These are phyloP conservation scores for Mucor ambiguus DNA, from an alignment of 371 early-diverging fungal genomes.

Conservation along the genomic window DNA sequence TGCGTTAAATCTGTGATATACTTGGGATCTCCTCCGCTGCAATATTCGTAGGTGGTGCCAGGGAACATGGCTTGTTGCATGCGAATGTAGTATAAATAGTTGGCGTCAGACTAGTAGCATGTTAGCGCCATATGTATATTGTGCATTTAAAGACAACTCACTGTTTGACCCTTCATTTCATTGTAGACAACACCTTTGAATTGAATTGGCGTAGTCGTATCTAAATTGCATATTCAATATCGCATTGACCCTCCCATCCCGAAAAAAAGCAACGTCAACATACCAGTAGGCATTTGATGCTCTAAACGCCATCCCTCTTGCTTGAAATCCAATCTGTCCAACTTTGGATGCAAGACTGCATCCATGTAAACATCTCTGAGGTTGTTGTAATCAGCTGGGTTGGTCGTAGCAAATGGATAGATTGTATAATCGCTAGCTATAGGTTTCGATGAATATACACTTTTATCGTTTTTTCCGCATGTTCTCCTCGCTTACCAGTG, in stretches of 20 bases:
- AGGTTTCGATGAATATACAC: neutral
- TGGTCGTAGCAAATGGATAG: conserved; percentile 95
- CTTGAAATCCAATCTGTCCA: conserved; percentile 80
- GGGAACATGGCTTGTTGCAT: conserved; percentile 86
- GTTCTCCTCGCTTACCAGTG: conserved; percentile 62
- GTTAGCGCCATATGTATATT: neutral
- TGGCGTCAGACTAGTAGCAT: conserved; percentile 65
- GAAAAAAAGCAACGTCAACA: no score
- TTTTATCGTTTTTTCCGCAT: neutral
- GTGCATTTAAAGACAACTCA: conserved; percentile 23
- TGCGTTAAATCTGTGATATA: conserved; percentile 87
- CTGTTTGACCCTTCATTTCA: conserved; percentile 96
- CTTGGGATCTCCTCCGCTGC: conserved; percentile 93
- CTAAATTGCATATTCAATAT: conserved; percentile 23
- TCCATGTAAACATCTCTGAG: conserved; percentile 93
- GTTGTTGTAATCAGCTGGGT: conserved; percentile 84
- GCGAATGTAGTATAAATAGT: conserved; percentile 74
- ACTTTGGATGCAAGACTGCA: conserved; percentile 81
- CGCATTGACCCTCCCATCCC: neutral
- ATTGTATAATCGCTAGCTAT: conserved; percentile 85
- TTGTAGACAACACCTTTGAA: conserved; percentile 97
- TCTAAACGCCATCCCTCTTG: conserved; percentile 98
- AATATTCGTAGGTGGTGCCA: conserved; percentile 79
- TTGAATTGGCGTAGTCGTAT: conserved; percentile 54
- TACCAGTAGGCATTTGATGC: conserved; percentile 71